phyloP scores from a whole-genome alignment of 2,329 filamentous ascomycete genomes.

The Zelopaecilomyces penicillatus region DNA sequence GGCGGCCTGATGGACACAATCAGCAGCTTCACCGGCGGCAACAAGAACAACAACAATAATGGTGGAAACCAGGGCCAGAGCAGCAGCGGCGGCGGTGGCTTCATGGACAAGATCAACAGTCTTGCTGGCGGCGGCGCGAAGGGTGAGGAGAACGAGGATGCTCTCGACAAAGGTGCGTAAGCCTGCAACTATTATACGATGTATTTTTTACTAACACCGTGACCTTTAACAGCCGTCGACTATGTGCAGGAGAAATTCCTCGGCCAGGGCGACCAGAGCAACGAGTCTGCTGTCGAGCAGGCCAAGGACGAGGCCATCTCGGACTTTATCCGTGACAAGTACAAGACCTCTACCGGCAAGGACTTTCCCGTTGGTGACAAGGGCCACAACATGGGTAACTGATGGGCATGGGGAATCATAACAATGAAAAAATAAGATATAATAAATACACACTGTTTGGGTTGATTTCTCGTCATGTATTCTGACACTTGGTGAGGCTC shows the following conservation, averaged over 20 bases:
- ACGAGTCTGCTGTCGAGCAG: constrained; percentile 67
- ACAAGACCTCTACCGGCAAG: constrained; percentile 59
- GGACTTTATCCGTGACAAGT: constrained; percentile 61
- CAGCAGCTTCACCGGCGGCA: constrained; percentile 1
- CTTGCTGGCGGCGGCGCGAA: constrained; percentile 63
- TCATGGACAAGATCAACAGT: constrained; percentile 63
- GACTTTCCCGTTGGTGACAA: constrained; percentile 67
- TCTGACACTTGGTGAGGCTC: no score
- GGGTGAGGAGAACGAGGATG: constrained; percentile 75
- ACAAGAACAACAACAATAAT: constrained; percentile 1
- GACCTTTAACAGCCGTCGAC: constrained; percentile 53
- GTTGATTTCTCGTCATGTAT: no score
- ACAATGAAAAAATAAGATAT: no score
- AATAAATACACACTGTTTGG: no score
- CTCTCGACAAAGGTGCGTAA: constrained; percentile 65
- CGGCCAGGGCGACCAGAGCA: constrained; percentile 60
- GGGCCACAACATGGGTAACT: constrained; percentile 27
- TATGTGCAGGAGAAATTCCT: constrained; percentile 69
- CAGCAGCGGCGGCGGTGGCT: constrained; percentile 39
- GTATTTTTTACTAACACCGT: background rate
- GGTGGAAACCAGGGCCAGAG: constrained; percentile 6
- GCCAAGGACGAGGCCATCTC: constrained; percentile 75
- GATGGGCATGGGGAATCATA: no score
- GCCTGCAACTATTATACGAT: background rate
- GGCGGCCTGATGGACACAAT: constrained; percentile 34